These are phyloP conservation scores for Aspergillus nidulans DNA, from an alignment of 495 filamentous ascomycete species.

Conservation along the genomic window DNA sequence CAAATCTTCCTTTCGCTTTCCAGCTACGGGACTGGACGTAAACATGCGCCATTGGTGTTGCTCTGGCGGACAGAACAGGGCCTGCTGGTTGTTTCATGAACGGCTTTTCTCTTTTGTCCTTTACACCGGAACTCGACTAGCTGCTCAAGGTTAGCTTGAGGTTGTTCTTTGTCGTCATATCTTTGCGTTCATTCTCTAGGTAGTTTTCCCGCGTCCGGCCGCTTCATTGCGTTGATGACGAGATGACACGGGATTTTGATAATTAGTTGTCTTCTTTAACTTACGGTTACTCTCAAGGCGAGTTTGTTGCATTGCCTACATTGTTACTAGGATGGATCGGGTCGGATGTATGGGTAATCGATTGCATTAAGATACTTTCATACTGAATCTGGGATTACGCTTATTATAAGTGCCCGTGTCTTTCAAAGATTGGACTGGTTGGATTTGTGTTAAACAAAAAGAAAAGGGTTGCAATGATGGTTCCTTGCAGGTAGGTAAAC, in stretches of 20 bases:
- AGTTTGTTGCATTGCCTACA: constrained; percentile 11
- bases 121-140: neutral
- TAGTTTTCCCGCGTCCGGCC: neutral
- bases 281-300: neutral
- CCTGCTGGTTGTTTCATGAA: constrained; percentile 15
- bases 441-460: too few species aligned
- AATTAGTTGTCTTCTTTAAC: neutral
- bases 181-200: neutral
- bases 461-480: too few species aligned
- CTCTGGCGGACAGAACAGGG: constrained; percentile 20
- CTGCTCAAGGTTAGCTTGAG: neutral
- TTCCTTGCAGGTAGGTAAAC: too few species aligned
- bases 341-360: neutral
- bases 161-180: neutral
- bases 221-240: constrained; percentile 18
- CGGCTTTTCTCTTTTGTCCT: neutral
- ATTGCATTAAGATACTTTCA: too few species aligned
- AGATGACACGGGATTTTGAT: constrained; percentile 18
- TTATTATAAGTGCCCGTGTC: too few species aligned
- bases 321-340: constrained; percentile 9
- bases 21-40: constrained; percentile 20
- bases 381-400: too few species aligned
- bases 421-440: too few species aligned
- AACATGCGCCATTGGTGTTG: constrained; percentile 41
- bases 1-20: constrained; percentile 8